phyloP scores from a whole-genome alignment of 1,284 basidiomycete genomes.

The Pseudozyma sp. region DNA sequence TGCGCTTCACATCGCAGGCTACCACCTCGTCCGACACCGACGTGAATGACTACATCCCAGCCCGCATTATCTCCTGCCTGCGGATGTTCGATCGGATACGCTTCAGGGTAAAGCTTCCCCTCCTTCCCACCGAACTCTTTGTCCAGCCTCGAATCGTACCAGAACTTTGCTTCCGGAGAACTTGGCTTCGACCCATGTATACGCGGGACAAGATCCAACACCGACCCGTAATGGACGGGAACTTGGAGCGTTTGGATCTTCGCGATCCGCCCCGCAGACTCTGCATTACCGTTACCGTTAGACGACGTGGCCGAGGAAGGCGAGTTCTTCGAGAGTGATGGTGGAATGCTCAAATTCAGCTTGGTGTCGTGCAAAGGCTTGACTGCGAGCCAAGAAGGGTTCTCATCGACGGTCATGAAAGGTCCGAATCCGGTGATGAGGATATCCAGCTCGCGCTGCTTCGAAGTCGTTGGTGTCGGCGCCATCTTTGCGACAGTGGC shows the following conservation, averaged over 20 bases:
- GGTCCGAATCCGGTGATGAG: constrained; percentile 53
- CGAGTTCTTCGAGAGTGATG: neutral
- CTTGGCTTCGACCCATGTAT: constrained; percentile 16
- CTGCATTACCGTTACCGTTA: too few relatives aligned
- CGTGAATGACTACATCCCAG: constrained; percentile 49
- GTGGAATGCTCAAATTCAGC: constrained; percentile 15
- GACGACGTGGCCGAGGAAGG: neutral
- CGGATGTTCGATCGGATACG: constrained; percentile 25
- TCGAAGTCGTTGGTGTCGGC: neutral
- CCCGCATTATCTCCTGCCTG: neutral
- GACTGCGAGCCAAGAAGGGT: constrained; percentile 53
- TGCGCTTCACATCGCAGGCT: constrained; percentile 39
- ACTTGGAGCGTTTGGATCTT: constrained; percentile 47
- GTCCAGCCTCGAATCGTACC: constrained; percentile 34
- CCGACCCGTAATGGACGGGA: constrained; percentile 39
- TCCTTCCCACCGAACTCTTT: constrained; percentile 5
- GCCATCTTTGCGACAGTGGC: constrained; percentile 12
- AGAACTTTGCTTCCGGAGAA: constrained; percentile 17
- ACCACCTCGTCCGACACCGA: constrained; percentile 38
- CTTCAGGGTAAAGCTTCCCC: constrained; percentile 19
- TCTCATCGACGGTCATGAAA: constrained; percentile 33
- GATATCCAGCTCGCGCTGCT: constrained; percentile 20
- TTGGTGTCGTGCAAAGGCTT: constrained; percentile 27
- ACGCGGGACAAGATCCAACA: constrained; percentile 39
- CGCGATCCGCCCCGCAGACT: neutral